Evolutionary conservation across 2,329 filamentous ascomycete genomes (phyloP).

Genomic region (Ramularia endophylla): DNA sequence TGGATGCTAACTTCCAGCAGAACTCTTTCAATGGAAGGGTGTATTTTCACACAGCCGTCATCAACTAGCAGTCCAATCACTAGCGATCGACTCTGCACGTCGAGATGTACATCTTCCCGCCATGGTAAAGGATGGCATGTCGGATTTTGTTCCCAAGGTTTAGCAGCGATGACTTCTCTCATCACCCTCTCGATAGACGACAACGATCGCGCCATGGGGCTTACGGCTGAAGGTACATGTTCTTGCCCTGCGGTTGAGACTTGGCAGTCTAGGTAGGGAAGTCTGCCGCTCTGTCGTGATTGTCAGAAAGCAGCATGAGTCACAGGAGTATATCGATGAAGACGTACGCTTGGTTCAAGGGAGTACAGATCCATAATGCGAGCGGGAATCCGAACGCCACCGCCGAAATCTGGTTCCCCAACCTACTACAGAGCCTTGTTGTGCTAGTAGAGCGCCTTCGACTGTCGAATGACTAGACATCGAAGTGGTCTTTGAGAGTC

Average conservation of each 20-base stretch:
- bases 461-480: slow-evolving; percentile 48
- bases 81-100: slow-evolving; percentile 11
- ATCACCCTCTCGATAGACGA: slow-evolving; percentile 43
- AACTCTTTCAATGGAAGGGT: slow-evolving; percentile 19
- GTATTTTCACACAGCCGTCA: slow-evolving; percentile 23
- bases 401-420: slow-evolving; percentile 50
- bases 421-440: slow-evolving; percentile 41
- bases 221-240: slow-evolving; percentile 58
- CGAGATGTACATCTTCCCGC: slow-evolving; percentile 28
- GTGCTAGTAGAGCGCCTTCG: slow-evolving; percentile 37
- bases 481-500: slow-evolving; percentile 52
- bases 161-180: slow-evolving; percentile 24
- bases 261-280: slow-evolving; percentile 54
- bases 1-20: slow-evolving; percentile 10
- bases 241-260: slow-evolving; percentile 60
- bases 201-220: slow-evolving; percentile 52
- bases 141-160: slow-evolving; percentile 41
- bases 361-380: slow-evolving; percentile 46
- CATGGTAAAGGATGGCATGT: slow-evolving; percentile 38
- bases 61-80: slow-evolving; percentile 22
- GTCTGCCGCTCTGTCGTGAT: slow-evolving; percentile 45
- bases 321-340: neutral
- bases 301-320: too few relatives aligned
- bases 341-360: slow-evolving; percentile 42
- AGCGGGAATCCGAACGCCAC: slow-evolving; percentile 46